Conservation (phyloP, 2,329 filamentous ascomycete species). For the Fusarium sp. region DNA sequence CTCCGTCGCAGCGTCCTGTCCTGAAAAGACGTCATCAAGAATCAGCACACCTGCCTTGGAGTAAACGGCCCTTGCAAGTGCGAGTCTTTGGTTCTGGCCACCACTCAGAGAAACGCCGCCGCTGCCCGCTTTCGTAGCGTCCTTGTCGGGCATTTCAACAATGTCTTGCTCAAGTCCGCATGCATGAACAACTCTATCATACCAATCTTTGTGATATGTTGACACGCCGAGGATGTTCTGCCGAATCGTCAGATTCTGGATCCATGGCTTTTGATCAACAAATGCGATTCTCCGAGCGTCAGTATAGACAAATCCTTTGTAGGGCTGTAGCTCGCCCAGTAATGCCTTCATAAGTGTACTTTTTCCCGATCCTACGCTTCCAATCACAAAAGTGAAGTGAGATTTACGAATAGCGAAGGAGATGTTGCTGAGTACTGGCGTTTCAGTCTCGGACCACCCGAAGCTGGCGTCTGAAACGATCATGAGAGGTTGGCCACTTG, state of each 20-base stretch:
- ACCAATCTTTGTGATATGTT: conserved; percentile 10
- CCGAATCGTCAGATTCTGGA: conserved; percentile 17
- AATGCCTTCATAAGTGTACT: conserved; percentile 16
- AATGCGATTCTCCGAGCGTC: conserved; percentile 14
- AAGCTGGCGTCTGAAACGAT: conserved; percentile 11
- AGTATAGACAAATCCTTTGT: conserved; percentile 10
- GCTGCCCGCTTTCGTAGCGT: conserved; percentile 46
- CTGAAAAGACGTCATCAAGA: conserved; percentile 52
- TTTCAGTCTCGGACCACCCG: not conserved
- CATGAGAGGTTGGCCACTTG: conserved; percentile 6
- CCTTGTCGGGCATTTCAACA: not conserved
- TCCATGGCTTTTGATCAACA: conserved; percentile 20
- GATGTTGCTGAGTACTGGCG: not conserved
- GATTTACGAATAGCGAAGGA: conserved; percentile 15
- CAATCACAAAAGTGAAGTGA: conserved; percentile 16
- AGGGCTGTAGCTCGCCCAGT: conserved; percentile 17
- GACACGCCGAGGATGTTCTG: conserved; percentile 18
- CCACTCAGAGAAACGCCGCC: conserved; percentile 52
- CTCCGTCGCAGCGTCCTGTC: conserved; percentile 32
- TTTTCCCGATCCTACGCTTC: conserved; percentile 15
- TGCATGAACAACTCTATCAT: conserved; percentile 10
- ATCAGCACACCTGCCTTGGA: conserved; percentile 43
- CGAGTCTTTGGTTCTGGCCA: conserved; percentile 51
- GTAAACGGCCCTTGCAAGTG: conserved; percentile 45
- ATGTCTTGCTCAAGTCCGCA: conserved; percentile 17